A percentile compares a stretch with the other conserved stretches of the same genome.
Evolutionary conservation across 805 yeast genomes (phyloP).

Genomic region (Ogataea saltuana): DNA sequence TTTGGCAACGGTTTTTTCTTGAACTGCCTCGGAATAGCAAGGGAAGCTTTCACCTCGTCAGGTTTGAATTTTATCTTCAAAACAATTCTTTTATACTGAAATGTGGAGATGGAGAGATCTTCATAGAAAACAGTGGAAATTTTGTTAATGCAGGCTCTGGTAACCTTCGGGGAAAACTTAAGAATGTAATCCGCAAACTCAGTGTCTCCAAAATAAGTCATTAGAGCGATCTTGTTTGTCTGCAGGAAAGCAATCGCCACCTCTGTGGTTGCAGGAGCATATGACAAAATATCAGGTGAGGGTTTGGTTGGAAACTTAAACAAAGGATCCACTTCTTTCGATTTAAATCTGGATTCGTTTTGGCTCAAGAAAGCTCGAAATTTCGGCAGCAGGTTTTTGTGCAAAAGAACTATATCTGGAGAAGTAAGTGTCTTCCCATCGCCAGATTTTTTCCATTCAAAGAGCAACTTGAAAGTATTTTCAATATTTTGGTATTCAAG

Average conservation of each 20-base stretch:
- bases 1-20: conserved; percentile 8
- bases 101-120: conserved; percentile 1
- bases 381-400: conserved; percentile 1
- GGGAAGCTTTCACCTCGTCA: neutral
- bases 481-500: conserved; percentile 1
- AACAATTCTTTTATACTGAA: conserved; percentile 4
- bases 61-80: neutral
- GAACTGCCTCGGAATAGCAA: neutral
- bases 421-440: conserved; percentile 7
- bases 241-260: conserved; percentile 8
- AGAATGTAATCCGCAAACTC: conserved; percentile 12
- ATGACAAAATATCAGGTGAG: conserved; percentile 3
- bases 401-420: conserved; percentile 10
- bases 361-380: neutral
- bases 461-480: neutral
- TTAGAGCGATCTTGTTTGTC: conserved; percentile 6
- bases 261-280: conserved; percentile 11
- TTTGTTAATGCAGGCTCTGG: conserved; percentile 4
- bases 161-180: conserved; percentile 10
- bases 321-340: conserved; percentile 3
- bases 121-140: conserved; percentile 1
- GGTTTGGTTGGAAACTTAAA: conserved; percentile 5
- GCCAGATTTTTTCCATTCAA: conserved; percentile 6
- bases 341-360: neutral
- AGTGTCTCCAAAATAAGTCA: conserved; percentile 9